phyloP scores from a whole-genome alignment of 2,329 filamentous ascomycete genomes.

The Pestalotiopsis sp. region DNA sequence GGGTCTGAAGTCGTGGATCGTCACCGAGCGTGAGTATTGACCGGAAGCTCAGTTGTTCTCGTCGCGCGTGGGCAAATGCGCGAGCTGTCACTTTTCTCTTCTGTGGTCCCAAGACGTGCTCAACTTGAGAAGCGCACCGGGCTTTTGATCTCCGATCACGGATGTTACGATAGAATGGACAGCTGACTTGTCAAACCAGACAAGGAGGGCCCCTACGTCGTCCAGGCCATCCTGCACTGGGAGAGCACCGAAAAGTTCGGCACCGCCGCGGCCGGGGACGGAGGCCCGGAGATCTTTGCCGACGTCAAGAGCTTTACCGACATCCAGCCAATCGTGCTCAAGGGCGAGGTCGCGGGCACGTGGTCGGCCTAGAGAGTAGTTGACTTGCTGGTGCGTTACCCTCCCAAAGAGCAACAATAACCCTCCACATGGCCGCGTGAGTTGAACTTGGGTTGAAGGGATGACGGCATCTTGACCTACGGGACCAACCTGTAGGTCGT shows the following conservation, averaged over 20 bases:
- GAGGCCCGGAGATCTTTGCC: neutral
- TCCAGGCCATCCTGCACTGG: constrained; percentile 32
- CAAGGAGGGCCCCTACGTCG: constrained; percentile 21
- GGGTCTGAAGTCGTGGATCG: constrained; percentile 39
- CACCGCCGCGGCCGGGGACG: constrained; percentile 16
- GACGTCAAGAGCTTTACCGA: constrained; percentile 8
- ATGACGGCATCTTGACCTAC: neutral
- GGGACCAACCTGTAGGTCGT: neutral
- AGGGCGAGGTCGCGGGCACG: constrained; percentile 3
- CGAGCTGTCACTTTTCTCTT: neutral
- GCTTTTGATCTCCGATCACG: too few relatives aligned
- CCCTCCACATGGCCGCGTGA: too few relatives aligned
- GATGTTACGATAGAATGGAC: too few relatives aligned
- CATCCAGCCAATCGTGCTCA: neutral
- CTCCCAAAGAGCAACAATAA: neutral
- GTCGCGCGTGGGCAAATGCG: neutral
- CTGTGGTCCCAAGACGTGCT: neutral
- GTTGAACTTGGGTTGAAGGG: neutral
- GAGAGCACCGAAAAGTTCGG: constrained; percentile 25
- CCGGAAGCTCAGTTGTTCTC: neutral
- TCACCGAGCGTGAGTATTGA: constrained; percentile 21
- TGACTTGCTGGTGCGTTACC: too few relatives aligned
- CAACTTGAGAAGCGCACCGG: too few relatives aligned
- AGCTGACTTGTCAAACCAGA: constrained; percentile 12
- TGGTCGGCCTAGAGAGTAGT: neutral